Percentiles rank a stretch among this genome's conserved stretches.
These are phyloP conservation scores for Trichoderma afroharzianum DNA, from an alignment of 2,329 filamentous ascomycete species.

Conservation along the genomic window DNA sequence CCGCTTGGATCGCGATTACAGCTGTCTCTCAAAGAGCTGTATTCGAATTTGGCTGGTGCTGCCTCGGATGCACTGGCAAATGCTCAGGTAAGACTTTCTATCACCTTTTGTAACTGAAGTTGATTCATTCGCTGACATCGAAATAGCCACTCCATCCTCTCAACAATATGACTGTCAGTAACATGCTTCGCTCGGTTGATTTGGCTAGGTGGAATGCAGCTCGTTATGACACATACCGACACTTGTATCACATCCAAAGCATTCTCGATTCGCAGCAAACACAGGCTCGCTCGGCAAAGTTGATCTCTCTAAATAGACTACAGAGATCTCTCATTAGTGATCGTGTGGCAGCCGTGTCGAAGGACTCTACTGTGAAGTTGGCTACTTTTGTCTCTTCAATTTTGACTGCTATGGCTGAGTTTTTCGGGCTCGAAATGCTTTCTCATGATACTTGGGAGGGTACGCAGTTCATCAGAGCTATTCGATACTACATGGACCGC, in stretches of 20 bases:
- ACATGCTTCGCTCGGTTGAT: constrained; percentile 38
- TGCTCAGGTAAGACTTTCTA: constrained; percentile 40
- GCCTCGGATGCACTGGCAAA: constrained; percentile 32
- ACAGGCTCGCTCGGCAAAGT: constrained; percentile 43
- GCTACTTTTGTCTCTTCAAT: constrained; percentile 47
- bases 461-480: constrained; percentile 30
- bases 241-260: constrained; percentile 41
- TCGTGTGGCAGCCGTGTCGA: constrained; percentile 53
- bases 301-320: constrained; percentile 55
- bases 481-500: constrained; percentile 54
- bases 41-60: constrained; percentile 30
- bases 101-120: neutral
- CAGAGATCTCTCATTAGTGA: constrained; percentile 56
- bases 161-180: constrained; percentile 53
- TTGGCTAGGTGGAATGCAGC: constrained; percentile 47
- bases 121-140: constrained; percentile 5
- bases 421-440: constrained; percentile 35
- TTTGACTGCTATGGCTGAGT: constrained; percentile 41
- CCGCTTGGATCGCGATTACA: constrained; percentile 28
- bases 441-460: constrained; percentile 32
- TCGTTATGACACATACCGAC: constrained; percentile 49
- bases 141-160: constrained; percentile 55
- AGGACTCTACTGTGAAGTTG: constrained; percentile 57
- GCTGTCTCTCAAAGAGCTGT: constrained; percentile 35
- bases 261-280: constrained; percentile 40